phyloP scores from a whole-genome alignment of 1,284 basidiomycete species.

The Ustilago trichophora region DNA sequence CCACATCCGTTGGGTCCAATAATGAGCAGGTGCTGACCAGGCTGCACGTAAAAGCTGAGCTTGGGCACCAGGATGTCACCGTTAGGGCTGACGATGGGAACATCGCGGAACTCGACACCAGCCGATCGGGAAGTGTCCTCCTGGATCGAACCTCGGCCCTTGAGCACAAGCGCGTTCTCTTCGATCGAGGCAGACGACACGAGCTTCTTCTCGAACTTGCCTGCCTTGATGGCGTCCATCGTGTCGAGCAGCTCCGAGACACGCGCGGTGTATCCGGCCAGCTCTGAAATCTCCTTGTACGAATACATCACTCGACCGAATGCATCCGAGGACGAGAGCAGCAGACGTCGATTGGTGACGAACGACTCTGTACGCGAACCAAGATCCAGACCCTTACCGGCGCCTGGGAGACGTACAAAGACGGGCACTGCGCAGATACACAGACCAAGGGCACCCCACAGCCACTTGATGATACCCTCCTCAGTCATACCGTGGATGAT shows the following conservation, averaged over 20 bases:
- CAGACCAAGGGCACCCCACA: slow-evolving; percentile 94
- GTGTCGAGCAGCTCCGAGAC: slow-evolving; percentile 89
- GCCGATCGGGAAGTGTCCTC: slow-evolving; percentile 43
- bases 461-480: slow-evolving; percentile 93
- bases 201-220: slow-evolving; percentile 88
- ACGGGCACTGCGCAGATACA: slow-evolving; percentile 92
- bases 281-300: slow-evolving; percentile 89
- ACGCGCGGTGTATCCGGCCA: slow-evolving; percentile 93
- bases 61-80: slow-evolving; percentile 83
- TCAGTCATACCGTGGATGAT: slow-evolving; percentile 84
- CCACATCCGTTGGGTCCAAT: slow-evolving; percentile 76
- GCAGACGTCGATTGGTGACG: slow-evolving; percentile 88
- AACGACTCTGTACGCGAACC: slow-evolving; percentile 70
- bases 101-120: slow-evolving; percentile 88
- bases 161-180: slow-evolving; percentile 82
- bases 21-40: slow-evolving; percentile 74
- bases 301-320: slow-evolving; percentile 84
- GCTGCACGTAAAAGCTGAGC: slow-evolving; percentile 88
- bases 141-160: slow-evolving; percentile 77
- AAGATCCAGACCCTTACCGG: slow-evolving; percentile 51
- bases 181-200: slow-evolving; percentile 75
- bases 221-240: slow-evolving; percentile 85
- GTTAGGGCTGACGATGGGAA: slow-evolving; percentile 95
- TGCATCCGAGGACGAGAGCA: slow-evolving; percentile 75
- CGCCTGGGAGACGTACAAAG: slow-evolving; percentile 85